These are phyloP conservation scores for Euphorbia corollata DNA, from an alignment of 441 rosid species.

Conservation along the genomic window DNA sequence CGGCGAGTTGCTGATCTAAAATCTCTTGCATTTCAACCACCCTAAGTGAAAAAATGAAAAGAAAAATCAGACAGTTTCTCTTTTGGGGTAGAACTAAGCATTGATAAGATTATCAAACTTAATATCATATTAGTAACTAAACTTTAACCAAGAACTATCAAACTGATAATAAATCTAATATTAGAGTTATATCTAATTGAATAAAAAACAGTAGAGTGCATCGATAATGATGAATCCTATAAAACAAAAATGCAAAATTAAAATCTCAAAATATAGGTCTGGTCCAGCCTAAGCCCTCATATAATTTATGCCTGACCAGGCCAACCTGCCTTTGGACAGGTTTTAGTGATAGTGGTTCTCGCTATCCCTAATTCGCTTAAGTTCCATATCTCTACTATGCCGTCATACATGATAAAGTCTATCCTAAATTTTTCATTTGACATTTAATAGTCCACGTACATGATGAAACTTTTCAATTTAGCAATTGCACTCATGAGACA, in stretches of 20 bases:
- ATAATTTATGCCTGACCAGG: too few relatives aligned
- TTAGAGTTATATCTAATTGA: not conserved
- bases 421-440: not conserved
- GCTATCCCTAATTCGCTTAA: not conserved
- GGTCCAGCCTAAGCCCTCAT: too few relatives aligned
- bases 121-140: constrained; percentile 1
- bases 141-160: constrained; percentile 2
- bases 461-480: not conserved
- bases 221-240: not conserved
- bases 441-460: not conserved
- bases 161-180: not conserved
- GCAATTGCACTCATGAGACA: not conserved
- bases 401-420: constrained; percentile 1
- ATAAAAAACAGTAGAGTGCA: not conserved
- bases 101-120: not conserved
- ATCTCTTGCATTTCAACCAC: constrained; percentile 99
- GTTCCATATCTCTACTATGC: not conserved
- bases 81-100: not conserved
- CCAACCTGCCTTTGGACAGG: too few relatives aligned
- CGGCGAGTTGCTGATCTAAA: constrained; percentile 93
- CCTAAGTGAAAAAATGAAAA: constrained; percentile 31
- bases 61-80: not conserved
- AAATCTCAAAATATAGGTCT: too few relatives aligned
- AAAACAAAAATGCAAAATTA: not conserved
- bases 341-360: not conserved